Conservation (phyloP, 306 rosid species). For the Glycine latifolia region DNA sequence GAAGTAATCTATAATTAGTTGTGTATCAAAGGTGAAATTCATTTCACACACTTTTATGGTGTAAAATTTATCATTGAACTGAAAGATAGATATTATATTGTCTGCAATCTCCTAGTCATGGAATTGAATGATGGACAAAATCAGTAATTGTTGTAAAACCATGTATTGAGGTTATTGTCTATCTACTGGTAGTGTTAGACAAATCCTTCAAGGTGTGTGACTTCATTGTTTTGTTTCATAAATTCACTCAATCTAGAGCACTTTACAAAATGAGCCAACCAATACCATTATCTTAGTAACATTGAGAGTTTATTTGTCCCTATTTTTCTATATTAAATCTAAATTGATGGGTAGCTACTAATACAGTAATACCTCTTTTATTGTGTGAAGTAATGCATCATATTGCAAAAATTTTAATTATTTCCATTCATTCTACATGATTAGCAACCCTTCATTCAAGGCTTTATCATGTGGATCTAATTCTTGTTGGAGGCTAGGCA, state of each 20-base stretch:
- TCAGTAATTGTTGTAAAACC: slow-evolving; percentile 3
- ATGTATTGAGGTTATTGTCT: slow-evolving; percentile 7
- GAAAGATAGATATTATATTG: background rate
- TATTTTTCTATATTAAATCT: background rate
- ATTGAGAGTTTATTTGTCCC: background rate
- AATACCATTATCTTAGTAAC: background rate
- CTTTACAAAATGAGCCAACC: slow-evolving; percentile 9
- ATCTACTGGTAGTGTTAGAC: background rate
- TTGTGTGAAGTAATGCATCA: background rate
- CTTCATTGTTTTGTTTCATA: slow-evolving; percentile 6
- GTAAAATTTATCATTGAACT: background rate
- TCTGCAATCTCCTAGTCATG: slow-evolving; percentile 24
- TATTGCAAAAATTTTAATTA: background rate
- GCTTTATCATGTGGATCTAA: slow-evolving; percentile 22
- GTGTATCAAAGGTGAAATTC: background rate
- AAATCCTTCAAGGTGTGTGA: background rate
- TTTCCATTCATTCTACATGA: background rate
- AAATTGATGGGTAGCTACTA: background rate
- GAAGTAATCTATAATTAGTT: slow-evolving; percentile 1
- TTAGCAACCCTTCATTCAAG: slow-evolving; percentile 10
- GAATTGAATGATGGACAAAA: slow-evolving; percentile 26
- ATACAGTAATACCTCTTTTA: background rate
- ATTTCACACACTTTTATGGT: background rate
- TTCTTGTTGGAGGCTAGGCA: slow-evolving; percentile 31
- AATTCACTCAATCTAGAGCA: background rate